These are phyloP conservation scores for Curvularia hawaiiensis DNA, from an alignment of 2,329 filamentous ascomycete genomes.

Conservation along the genomic window DNA sequence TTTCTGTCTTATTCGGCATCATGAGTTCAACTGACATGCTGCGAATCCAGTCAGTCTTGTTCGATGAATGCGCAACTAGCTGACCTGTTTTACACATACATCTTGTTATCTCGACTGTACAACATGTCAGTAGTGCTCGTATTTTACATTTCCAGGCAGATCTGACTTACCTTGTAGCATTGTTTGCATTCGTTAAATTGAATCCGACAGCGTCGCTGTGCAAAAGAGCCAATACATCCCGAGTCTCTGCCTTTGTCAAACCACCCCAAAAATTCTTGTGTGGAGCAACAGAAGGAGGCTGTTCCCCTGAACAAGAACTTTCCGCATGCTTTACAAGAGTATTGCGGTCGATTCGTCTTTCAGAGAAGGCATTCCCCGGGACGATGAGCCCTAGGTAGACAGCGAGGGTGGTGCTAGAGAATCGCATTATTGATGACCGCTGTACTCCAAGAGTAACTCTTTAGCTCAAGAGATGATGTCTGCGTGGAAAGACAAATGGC, in stretches of 20 bases:
- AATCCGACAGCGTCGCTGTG: neutral
- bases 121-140: neutral
- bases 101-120: neutral
- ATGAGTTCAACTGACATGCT: constrained; percentile 4
- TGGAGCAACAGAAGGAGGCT: neutral
- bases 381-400: neutral
- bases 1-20: constrained; percentile 1
- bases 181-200: neutral
- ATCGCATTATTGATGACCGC: neutral
- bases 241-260: neutral
- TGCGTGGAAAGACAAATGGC: neutral
- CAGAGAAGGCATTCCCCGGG: neutral
- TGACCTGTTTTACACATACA: neutral
- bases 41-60: neutral
- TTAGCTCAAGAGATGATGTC: neutral
- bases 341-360: neutral
- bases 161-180: neutral
- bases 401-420: neutral
- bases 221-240: neutral
- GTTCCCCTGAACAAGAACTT: neutral
- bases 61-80: neutral
- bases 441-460: neutral
- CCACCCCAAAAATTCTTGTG: constrained; percentile 3
- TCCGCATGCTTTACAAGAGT: neutral
- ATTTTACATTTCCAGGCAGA: neutral